Percentiles rank a stretch among this genome's conserved stretches.
Conservation (phyloP, 306 rosid species). For the Geum urbanum region DNA sequence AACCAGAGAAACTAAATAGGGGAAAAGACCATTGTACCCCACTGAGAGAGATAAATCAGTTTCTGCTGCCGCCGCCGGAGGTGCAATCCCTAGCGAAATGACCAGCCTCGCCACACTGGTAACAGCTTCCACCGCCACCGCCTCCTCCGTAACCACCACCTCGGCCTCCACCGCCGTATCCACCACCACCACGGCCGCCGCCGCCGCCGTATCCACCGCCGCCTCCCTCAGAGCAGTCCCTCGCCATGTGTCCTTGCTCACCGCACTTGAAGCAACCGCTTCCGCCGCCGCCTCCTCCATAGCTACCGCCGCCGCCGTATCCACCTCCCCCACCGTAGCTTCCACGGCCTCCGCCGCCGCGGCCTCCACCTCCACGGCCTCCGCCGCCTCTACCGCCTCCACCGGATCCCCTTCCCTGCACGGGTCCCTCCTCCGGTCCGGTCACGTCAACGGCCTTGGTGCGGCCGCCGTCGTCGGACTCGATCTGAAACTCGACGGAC, state of each 20-base stretch:
- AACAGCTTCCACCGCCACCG: conserved; percentile 51
- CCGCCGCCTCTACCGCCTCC: conserved; percentile 45
- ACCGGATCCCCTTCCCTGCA: conserved; percentile 56
- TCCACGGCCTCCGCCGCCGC: too few relatives aligned
- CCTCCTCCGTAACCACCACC: conserved; percentile 29
- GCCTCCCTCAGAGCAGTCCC: conserved; percentile 42
- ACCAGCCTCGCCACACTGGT: conserved; percentile 50
- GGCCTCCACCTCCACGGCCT: conserved; percentile 18
- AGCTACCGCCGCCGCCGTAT: conserved; percentile 30
- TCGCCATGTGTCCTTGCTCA: conserved; percentile 41
- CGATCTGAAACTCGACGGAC: conserved; percentile 63
- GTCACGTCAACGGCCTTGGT: conserved; percentile 87
- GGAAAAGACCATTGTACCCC: not conserved
- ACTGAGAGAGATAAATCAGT: not conserved
- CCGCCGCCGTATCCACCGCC: conserved; percentile 17
- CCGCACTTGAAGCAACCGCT: conserved; percentile 50
- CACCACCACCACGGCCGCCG: conserved; percentile 28
- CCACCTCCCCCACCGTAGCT: conserved; percentile 18
- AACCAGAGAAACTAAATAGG: not conserved
- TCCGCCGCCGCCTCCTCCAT: conserved; percentile 26
- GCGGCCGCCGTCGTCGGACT: conserved; percentile 54
- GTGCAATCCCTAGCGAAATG: conserved; percentile 63
- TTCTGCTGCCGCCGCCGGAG: not conserved
- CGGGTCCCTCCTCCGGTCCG: conserved; percentile 49
- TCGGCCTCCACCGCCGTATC: conserved; percentile 21